These are phyloP conservation scores for Trypanosoma melophagium DNA, from an alignment of 208 protist species.

Conservation along the genomic window DNA sequence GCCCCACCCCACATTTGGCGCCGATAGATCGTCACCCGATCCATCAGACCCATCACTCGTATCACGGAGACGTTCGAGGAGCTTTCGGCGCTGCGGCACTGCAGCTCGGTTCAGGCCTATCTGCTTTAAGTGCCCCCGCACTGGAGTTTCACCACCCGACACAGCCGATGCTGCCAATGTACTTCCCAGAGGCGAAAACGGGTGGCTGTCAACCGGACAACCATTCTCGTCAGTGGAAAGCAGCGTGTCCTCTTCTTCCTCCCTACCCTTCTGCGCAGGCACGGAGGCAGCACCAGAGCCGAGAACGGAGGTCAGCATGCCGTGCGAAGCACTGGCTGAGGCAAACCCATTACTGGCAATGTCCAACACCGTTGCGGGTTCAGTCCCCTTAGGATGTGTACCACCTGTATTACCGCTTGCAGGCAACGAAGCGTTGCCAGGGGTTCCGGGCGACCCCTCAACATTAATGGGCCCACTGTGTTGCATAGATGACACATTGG, in stretches of 20 bases:
- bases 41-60: constrained; percentile 6
- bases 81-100: background rate
- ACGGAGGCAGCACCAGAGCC: background rate
- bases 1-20: background rate
- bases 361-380: background rate
- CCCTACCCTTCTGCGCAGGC: background rate
- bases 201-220: background rate
- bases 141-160: background rate
- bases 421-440: no score
- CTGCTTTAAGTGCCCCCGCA: background rate
- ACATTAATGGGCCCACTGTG: no score
- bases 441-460: no score
- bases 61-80: constrained; percentile 15
- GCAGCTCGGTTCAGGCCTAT: background rate
- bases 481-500: background rate
- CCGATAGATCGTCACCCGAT: background rate
- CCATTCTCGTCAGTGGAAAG: constrained; percentile 11
- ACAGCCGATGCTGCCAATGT: background rate
- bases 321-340: background rate
- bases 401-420: no score
- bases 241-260: background rate
- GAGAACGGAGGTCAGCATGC: background rate
- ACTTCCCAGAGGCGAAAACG: background rate
- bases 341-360: background rate
- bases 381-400: no score